Conservation (phyloP, 108 stramenopile genomes). For the Conticribra weissflogii region DNA sequence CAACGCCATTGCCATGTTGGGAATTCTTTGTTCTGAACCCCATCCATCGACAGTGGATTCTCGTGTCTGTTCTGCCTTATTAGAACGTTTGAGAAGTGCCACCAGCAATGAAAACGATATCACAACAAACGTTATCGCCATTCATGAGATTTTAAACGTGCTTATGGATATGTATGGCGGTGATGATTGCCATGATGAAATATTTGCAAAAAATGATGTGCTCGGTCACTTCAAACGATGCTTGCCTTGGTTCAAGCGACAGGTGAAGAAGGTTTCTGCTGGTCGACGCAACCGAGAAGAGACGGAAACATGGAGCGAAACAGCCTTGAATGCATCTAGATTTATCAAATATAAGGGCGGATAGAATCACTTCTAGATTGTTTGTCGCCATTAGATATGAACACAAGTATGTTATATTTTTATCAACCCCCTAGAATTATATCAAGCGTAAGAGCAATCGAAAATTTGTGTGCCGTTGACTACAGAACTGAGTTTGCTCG, state of each 20-base stretch:
- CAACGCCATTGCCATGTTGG: slow-evolving; percentile 48
- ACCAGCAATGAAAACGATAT: slow-evolving; percentile 7
- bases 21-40: slow-evolving; percentile 43
- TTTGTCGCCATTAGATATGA: no score
- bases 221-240: slow-evolving; percentile 45
- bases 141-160: slow-evolving; percentile 56
- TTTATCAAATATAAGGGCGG: slow-evolving; percentile 65
- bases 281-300: slow-evolving; percentile 34
- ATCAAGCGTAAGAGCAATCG: no score
- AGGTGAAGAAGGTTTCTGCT: slow-evolving; percentile 21
- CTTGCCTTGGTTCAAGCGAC: slow-evolving; percentile 45
- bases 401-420: no score
- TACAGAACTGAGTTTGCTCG: no score
- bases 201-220: slow-evolving; percentile 51
- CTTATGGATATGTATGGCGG: slow-evolving; percentile 76
- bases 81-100: slow-evolving; percentile 19
- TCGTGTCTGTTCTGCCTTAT: slow-evolving; percentile 38
- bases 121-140: slow-evolving; percentile 12
- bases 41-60: slow-evolving; percentile 42
- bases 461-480: no score
- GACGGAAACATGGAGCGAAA: slow-evolving; percentile 52
- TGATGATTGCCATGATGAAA: slow-evolving; percentile 58
- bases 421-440: no score
- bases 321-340: slow-evolving; percentile 61
- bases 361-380: no score